phyloP scores from a whole-genome alignment of 2,329 filamentous ascomycete genomes.

The Colletotrichum eleusines region DNA sequence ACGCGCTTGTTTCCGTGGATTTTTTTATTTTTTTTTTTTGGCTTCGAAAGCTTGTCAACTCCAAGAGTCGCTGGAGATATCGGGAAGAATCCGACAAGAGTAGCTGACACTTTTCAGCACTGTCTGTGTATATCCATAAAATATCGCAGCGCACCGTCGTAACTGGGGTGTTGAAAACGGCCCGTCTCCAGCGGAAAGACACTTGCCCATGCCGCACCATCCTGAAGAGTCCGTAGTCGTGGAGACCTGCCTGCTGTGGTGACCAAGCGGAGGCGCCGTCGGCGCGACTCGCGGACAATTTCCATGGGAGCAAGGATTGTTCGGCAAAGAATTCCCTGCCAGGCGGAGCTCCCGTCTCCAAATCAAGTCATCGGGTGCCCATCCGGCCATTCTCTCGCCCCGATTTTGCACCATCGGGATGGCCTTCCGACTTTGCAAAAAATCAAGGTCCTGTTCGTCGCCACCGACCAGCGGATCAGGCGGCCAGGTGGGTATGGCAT shows the following conservation, averaged over 20 bases:
- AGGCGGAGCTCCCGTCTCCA: constrained; percentile 29
- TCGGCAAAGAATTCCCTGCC: constrained; percentile 11
- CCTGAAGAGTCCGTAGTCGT: background rate
- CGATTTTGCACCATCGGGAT: constrained; percentile 6
- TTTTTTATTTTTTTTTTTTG: no score
- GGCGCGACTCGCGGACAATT: constrained; percentile 34
- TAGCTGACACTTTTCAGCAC: background rate
- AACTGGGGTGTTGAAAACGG: background rate
- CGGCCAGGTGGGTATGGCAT: background rate
- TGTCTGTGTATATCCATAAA: background rate
- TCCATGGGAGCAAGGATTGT: constrained; percentile 14
- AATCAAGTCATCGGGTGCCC: constrained; percentile 30
- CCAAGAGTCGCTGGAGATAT: background rate
- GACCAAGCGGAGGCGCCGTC: constrained; percentile 24
- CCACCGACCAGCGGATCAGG: background rate
- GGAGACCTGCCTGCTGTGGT: constrained; percentile 3
- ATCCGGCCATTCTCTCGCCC: background rate
- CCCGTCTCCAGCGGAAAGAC: background rate
- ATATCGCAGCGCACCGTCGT: background rate
- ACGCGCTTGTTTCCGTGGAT: background rate
- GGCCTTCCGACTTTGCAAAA: background rate
- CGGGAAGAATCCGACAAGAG: background rate
- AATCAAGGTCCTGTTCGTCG: constrained; percentile 3
- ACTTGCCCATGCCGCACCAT: background rate
- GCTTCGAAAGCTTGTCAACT: background rate